These are phyloP conservation scores for Penicillium ucsense DNA, from an alignment of 495 filamentous ascomycete species.

Conservation along the genomic window DNA sequence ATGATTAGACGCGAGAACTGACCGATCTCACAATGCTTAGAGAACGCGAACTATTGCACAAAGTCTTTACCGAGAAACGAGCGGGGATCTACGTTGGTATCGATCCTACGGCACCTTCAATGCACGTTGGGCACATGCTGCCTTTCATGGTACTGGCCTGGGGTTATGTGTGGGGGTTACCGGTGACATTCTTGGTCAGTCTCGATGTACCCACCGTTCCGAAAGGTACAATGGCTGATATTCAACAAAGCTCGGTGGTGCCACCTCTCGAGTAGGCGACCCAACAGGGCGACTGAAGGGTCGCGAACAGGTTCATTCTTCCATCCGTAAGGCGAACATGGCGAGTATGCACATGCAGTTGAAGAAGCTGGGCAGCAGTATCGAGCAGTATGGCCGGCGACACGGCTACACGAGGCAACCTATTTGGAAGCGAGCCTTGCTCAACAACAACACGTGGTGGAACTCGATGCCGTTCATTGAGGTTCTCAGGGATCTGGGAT, in stretches of 20 bases:
- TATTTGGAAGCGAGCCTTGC: constrained; percentile 53
- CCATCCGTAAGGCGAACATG: constrained; percentile 57
- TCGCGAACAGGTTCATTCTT: constrained; percentile 46
- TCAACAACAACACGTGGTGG: constrained; percentile 78
- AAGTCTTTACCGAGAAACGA: constrained; percentile 57
- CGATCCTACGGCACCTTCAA: constrained; percentile 82
- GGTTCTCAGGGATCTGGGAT: constrained; percentile 61
- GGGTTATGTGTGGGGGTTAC: constrained; percentile 79
- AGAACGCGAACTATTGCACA: constrained; percentile 55
- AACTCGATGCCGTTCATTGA: constrained; percentile 58
- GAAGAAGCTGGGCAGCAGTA: constrained; percentile 64
- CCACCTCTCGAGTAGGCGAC: constrained; percentile 81
- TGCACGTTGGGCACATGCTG: constrained; percentile 88
- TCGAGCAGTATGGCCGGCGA: constrained; percentile 48
- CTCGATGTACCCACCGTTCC: background rate
- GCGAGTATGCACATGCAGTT: constrained; percentile 72
- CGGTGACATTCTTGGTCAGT: constrained; percentile 57
- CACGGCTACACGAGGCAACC: constrained; percentile 52
- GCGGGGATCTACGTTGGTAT: constrained; percentile 81
- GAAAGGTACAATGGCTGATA: constrained; percentile 4
- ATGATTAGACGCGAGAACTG: too few species aligned
- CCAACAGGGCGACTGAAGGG: constrained; percentile 66
- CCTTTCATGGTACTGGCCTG: constrained; percentile 92
- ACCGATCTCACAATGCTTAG: constrained; percentile 14
- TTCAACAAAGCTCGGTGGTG: constrained; percentile 56